These are phyloP conservation scores for Harringtonia aguacate DNA, from an alignment of 2,329 filamentous ascomycete genomes.

Conservation along the genomic window DNA sequence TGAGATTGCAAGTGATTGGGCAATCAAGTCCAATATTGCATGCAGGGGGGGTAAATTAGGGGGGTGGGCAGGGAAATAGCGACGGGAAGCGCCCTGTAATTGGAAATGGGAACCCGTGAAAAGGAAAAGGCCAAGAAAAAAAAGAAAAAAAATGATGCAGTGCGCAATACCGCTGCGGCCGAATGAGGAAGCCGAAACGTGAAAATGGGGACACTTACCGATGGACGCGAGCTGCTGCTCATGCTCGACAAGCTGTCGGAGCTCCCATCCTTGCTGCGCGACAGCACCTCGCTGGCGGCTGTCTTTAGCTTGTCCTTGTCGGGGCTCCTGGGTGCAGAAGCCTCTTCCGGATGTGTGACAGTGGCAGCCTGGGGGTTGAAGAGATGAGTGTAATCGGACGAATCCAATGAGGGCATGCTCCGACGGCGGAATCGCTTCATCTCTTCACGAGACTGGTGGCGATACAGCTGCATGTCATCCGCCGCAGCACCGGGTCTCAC, in stretches of 20 bases:
- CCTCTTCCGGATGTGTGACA: conserved; percentile 21
- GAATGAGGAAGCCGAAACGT: too few relatives aligned
- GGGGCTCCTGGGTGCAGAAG: conserved; percentile 16
- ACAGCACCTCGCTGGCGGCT: background rate
- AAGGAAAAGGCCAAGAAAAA: too few relatives aligned
- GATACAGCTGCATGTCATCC: conserved; percentile 60
- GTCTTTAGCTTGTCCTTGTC: conserved; percentile 29
- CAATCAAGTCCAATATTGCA: background rate
- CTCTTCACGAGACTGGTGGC: conserved; percentile 48
- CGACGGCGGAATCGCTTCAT: conserved; percentile 70
- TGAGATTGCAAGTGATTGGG: background rate
- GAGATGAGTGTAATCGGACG: conserved; percentile 28
- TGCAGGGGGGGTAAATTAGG: background rate
- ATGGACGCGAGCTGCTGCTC: conserved; percentile 49
- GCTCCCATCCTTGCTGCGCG: conserved; percentile 41
- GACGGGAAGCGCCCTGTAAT: background rate
- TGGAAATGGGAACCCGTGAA: too few relatives aligned
- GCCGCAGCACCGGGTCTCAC: conserved; percentile 35
- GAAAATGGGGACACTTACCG: conserved; percentile 42
- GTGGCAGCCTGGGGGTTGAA: conserved; percentile 25
- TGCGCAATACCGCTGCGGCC: too few relatives aligned
- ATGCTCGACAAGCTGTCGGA: conserved; percentile 54
- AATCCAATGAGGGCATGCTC: conserved; percentile 62
- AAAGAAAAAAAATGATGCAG: background rate
- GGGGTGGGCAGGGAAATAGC: conserved; percentile 5